phyloP scores from a whole-genome alignment of 2,329 filamentous ascomycete species.

The Westerdykella ornata region DNA sequence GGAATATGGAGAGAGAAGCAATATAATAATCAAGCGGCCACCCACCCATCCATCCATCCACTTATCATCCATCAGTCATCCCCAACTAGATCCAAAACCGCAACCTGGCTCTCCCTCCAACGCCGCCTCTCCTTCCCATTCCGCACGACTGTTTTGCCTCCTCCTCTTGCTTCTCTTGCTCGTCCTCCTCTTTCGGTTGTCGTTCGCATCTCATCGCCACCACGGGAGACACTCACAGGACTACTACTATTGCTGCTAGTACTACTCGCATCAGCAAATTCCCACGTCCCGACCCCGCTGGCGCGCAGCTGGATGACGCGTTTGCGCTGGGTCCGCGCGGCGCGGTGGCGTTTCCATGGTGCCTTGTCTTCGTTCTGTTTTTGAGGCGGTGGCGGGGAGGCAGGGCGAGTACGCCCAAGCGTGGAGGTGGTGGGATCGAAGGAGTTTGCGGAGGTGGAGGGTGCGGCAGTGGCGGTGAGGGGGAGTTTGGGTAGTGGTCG shows the following conservation, averaged over 20 bases:
- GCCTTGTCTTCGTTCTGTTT: slow-evolving; percentile 12
- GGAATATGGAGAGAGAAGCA: no score
- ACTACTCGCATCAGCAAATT: slow-evolving; percentile 23
- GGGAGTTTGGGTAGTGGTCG: not conserved
- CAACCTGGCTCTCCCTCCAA: slow-evolving; percentile 35
- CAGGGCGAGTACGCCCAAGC: slow-evolving; percentile 3
- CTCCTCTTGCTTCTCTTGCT: no score
- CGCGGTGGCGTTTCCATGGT: slow-evolving; percentile 22
- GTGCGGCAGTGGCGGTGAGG: not conserved
- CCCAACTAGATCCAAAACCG: slow-evolving; percentile 26
- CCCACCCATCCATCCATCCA: not conserved
- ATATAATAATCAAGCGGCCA: not conserved
- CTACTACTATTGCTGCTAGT: slow-evolving; percentile 4
- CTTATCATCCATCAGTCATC: not conserved
- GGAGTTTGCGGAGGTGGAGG: not conserved
- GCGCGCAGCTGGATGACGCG: slow-evolving; percentile 25
- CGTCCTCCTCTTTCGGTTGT: no score
- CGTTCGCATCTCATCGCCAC: no score
- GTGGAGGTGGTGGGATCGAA: slow-evolving; percentile 7
- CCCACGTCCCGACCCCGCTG: slow-evolving; percentile 30
- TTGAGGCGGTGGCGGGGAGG: not conserved
- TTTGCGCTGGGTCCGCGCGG: slow-evolving; percentile 19
- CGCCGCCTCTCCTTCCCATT: slow-evolving; percentile 24
- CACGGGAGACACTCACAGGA: not conserved
- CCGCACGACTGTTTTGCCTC: not conserved